Evolutionary conservation across 2,329 filamentous ascomycete genomes (phyloP).

Genomic region (Chaetomiaceae sp.): DNA sequence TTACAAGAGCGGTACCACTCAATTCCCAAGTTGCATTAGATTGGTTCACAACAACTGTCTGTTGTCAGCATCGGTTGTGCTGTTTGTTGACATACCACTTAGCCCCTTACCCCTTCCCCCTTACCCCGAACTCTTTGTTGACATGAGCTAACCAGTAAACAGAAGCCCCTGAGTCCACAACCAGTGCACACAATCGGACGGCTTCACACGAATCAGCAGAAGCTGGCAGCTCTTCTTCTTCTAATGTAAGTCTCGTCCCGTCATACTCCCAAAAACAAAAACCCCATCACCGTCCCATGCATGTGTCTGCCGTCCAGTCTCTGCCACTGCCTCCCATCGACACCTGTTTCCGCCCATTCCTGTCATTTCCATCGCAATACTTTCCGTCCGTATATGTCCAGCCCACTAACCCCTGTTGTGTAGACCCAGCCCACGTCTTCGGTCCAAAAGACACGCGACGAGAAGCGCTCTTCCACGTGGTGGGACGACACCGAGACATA

Average conservation of each 20-base stretch:
- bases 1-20: background rate
- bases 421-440: no score
- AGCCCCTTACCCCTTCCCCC: background rate
- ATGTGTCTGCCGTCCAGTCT: no score
- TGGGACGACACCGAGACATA: background rate
- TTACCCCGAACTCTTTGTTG: no score
- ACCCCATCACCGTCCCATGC: no score
- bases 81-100: background rate
- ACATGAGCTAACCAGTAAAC: background rate
- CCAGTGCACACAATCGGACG: background rate
- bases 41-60: no score
- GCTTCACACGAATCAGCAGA: background rate
- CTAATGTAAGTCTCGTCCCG: background rate
- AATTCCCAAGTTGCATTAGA: no score
- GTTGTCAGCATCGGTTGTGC: background rate
- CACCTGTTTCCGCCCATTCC: no score
- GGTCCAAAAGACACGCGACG: background rate
- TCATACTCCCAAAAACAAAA: no score
- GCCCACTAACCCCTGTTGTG: background rate
- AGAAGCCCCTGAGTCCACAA: background rate
- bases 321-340: no score
- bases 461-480: background rate
- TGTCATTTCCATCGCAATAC: no score
- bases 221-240: background rate
- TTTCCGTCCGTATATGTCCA: background rate